These are phyloP conservation scores for Melampsora abietis-canadensis DNA, from an alignment of 1,284 basidiomycete genomes.

Conservation along the genomic window DNA sequence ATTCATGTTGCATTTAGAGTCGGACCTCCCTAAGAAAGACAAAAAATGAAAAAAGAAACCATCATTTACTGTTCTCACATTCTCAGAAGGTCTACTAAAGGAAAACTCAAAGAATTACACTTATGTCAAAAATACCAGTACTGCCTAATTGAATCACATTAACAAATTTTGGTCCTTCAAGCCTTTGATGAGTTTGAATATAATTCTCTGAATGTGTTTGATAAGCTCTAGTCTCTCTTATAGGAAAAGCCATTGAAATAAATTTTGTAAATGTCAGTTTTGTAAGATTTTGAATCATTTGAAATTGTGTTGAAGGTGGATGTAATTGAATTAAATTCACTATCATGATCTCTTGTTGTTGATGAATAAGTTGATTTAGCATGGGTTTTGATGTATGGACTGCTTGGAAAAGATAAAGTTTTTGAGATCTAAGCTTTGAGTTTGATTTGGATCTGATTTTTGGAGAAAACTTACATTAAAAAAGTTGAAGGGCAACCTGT, in stretches of 20 bases:
- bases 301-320: slow-evolving; percentile 51
- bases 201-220: slow-evolving; percentile 53
- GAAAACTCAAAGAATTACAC: neutral
- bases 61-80: slow-evolving; percentile 6
- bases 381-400: slow-evolving; percentile 56
- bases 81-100: neutral
- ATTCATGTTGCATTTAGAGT: neutral
- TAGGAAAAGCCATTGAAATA: slow-evolving; percentile 65
- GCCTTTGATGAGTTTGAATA: slow-evolving; percentile 43
- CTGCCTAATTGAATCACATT: slow-evolving; percentile 64
- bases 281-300: slow-evolving; percentile 55
- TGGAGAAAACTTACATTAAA: slow-evolving; percentile 54
- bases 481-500: slow-evolving; percentile 69
- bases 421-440: neutral
- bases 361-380: slow-evolving; percentile 58
- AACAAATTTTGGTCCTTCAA: slow-evolving; percentile 6
- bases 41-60: slow-evolving; percentile 30
- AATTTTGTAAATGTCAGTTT: slow-evolving; percentile 61
- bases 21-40: slow-evolving; percentile 19
- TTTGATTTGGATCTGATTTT: neutral
- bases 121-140: slow-evolving; percentile 56
- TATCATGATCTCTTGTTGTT: slow-evolving; percentile 60
- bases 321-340: slow-evolving; percentile 47
- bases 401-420: neutral
- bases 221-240: slow-evolving; percentile 58